phyloP scores from a whole-genome alignment of 1,284 basidiomycete species.

The Athelia psychrophila region DNA sequence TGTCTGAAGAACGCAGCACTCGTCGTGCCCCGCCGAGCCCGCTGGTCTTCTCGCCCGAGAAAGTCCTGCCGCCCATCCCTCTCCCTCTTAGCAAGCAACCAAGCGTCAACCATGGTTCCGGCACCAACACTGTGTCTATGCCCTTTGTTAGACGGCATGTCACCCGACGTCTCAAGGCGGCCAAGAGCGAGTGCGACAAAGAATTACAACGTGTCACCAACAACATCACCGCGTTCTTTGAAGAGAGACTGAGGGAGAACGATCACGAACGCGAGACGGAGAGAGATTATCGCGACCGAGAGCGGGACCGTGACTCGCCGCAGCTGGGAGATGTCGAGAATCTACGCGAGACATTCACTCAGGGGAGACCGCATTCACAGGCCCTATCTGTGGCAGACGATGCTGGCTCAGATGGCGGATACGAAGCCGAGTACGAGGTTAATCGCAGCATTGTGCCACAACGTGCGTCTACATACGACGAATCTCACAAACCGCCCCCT shows the following conservation, averaged over 20 bases:
- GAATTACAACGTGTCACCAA: conserved; percentile 91
- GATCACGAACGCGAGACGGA: conserved; percentile 65
- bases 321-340: conserved; percentile 51
- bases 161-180: conserved; percentile 87
- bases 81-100: conserved; percentile 38
- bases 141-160: conserved; percentile 93
- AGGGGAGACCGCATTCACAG: conserved; percentile 53
- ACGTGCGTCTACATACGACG: conserved; percentile 61
- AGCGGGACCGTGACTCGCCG: conserved; percentile 48
- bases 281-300: conserved; percentile 57
- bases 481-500: conserved; percentile 32
- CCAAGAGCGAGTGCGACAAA: conserved; percentile 95
- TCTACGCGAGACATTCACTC: conserved; percentile 58
- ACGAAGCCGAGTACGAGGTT: conserved; percentile 70
- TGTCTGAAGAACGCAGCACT: conserved; percentile 58
- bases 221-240: conserved; percentile 92
- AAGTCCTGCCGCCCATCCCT: conserved; percentile 49
- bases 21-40: conserved; percentile 74
- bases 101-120: conserved; percentile 45
- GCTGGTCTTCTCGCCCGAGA: conserved; percentile 70
- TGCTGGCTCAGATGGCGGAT: conserved; percentile 73
- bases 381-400: conserved; percentile 48
- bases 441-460: conserved; percentile 69
- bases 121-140: conserved; percentile 78
- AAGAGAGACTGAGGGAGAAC: conserved; percentile 77